phyloP scores from a whole-genome alignment of 1,284 basidiomycete species.

The Marasmius fiardii region DNA sequence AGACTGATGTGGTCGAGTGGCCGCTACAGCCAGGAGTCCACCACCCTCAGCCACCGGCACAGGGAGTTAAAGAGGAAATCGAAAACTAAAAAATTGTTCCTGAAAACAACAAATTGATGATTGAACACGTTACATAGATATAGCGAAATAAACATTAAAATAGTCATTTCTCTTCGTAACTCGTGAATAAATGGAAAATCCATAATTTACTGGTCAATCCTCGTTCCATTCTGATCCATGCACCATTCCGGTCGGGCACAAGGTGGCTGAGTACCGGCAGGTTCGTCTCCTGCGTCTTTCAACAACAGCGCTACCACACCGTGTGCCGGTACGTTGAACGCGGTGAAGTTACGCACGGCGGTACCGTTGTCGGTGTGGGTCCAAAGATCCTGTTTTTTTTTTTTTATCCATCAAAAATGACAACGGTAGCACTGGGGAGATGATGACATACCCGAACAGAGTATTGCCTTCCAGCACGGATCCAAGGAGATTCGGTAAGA shows the following conservation, averaged over 20 bases:
- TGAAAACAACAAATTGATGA: no score
- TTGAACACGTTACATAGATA: no score
- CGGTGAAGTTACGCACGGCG: constrained; percentile 51
- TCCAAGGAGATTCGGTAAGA: constrained; percentile 62
- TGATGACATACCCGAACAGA: constrained; percentile 44
- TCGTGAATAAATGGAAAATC: no score
- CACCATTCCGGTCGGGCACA: constrained; percentile 36
- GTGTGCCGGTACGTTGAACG: constrained; percentile 46
- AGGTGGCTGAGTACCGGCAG: constrained; percentile 35
- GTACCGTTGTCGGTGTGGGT: constrained; percentile 59
- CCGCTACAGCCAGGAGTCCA: no score
- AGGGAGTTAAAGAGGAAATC: no score
- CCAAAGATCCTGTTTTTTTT: constrained; percentile 52
- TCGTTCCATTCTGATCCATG: constrained; percentile 13
- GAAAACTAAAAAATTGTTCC: no score
- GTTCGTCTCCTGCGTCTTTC: constrained; percentile 55
- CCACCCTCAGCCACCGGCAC: no score
- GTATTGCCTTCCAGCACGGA: constrained; percentile 58
- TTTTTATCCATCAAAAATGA: neutral
- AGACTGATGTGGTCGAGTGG: no score
- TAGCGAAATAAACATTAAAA: neutral
- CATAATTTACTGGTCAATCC: constrained; percentile 8
- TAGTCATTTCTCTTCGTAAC: neutral
- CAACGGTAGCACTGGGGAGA: neutral
- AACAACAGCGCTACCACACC: constrained; percentile 56